Conservation (phyloP, 768 basidiomycete genomes). For the Pleurotus cornucopiae region DNA sequence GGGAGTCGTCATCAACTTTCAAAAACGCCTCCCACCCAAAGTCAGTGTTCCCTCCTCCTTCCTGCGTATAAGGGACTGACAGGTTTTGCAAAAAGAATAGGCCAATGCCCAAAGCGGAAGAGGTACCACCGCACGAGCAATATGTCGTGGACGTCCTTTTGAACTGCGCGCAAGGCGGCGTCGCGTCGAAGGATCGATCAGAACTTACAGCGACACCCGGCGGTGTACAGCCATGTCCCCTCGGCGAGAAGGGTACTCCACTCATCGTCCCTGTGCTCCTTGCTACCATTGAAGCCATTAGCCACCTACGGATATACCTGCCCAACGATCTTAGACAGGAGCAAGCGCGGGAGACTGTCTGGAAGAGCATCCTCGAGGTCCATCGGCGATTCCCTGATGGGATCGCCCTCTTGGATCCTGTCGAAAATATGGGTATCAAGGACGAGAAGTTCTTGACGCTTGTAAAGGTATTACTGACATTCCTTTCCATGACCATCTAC, state of each 20-base stretch:
- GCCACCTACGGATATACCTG: conserved; percentile 80
- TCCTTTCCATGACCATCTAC: background rate
- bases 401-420: conserved; percentile 81
- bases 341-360: conserved; percentile 72
- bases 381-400: conserved; percentile 87
- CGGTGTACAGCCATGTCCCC: conserved; percentile 71
- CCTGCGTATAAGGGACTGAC: background rate
- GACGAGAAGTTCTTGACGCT: conserved; percentile 90
- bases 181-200: conserved; percentile 55
- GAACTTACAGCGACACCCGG: conserved; percentile 54
- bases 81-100: conserved; percentile 41
- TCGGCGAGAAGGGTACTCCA: conserved; percentile 71
- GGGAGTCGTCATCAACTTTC: conserved; percentile 91
- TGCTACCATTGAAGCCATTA: conserved; percentile 82
- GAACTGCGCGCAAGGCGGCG: conserved; percentile 64
- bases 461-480: conserved; percentile 54
- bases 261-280: conserved; percentile 87
- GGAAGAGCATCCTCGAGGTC: conserved; percentile 92
- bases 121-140: conserved; percentile 78
- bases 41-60: conserved; percentile 28
- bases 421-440: conserved; percentile 93
- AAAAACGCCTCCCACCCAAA: conserved; percentile 83
- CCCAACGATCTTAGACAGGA: conserved; percentile 86
- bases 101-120: conserved; percentile 64
- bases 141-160: conserved; percentile 93